Evolutionary conservation across 2,329 filamentous ascomycete genomes (phyloP), one percentile per base, ranked within the genome.

Genomic region (Botrytis fragariae): DNA sequence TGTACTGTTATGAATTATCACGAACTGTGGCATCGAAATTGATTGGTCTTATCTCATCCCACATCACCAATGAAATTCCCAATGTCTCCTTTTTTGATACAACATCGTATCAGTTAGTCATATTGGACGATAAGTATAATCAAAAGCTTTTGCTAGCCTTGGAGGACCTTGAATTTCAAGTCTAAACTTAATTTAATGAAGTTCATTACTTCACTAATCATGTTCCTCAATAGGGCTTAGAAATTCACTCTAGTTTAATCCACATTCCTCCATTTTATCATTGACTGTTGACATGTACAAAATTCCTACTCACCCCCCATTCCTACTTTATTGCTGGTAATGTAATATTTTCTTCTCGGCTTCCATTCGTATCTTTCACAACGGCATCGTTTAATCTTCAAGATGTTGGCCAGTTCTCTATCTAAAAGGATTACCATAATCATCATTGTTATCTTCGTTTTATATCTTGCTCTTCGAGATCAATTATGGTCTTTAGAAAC

Each of bases 401-500:
- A 69, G 48, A 69, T 69, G 65, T 44, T 69, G 48, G 65, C 65
- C 51, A 69, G 10, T 42, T 57, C n/a, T 42, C 25, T 57, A 9
- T 69, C 65, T 10, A 69, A 69, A 29, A 69, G n/a, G n/a, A 42
- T 69, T 10, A 32, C 35, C 3, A 37, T 57, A 29, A 57, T 69
- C 22, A 5, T 57, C n/a, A 44, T 59, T 48, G 18, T 25, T 3
- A 57, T 25, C 48, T 69, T 32, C 35, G 18, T 69, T 16, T 42
- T 25, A 2, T 69, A 69, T 44, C 51, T 69, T 25, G 5, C 37
- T 10, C 32, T 69, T 16, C 65, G 65, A 69, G 65, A 69, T n/a
- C 35, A 59, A 42, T 16, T 42, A 57, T 69, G 65, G 65, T 69
- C 65, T 29, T 44, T 69, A 22, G 65, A 69, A n/a, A 69, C 65